Conservation (phyloP, 2,329 filamentous ascomycete genomes). For the Cytospora piceae region DNA sequence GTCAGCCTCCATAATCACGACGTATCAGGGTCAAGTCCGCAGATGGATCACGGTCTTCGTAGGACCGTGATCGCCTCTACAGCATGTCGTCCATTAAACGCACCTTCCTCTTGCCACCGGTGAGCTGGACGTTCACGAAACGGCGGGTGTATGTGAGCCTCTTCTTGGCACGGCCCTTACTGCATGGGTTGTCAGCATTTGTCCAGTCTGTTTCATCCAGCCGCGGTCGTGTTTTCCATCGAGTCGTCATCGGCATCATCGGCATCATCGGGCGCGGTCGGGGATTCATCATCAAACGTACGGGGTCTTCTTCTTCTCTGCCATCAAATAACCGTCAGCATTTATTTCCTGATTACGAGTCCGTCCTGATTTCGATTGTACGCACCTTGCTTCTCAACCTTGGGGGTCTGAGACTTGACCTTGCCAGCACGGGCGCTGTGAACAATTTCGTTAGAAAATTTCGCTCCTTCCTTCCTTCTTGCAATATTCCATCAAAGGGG, state of each 20-base stretch:
- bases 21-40: neutral
- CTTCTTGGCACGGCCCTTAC: conserved; percentile 93
- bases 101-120: conserved; percentile 96
- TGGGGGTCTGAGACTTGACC: conserved; percentile 92
- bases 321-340: conserved; percentile 18
- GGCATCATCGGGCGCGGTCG: conserved; percentile 7
- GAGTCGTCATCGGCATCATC: neutral
- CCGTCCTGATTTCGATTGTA: conserved; percentile 1
- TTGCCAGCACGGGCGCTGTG: conserved; percentile 61
- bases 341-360: neutral
- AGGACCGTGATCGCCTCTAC: neutral
- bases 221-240: neutral
- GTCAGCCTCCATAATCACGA: conserved; percentile 14
- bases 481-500: conserved; percentile 38
- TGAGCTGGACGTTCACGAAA: conserved; percentile 96
- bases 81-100: conserved; percentile 36
- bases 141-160: conserved; percentile 92
- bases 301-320: conserved; percentile 33
- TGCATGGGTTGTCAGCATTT: conserved; percentile 22
- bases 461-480: conserved; percentile 32
- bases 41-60: neutral
- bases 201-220: neutral
- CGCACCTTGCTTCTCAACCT: conserved; percentile 49
- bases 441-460: conserved; percentile 24
- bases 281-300: conserved; percentile 22